Base-by-base conservation (phyloP, 1,139 yeast species). In the Zygosaccharomyces pseudobailii region DNA sequence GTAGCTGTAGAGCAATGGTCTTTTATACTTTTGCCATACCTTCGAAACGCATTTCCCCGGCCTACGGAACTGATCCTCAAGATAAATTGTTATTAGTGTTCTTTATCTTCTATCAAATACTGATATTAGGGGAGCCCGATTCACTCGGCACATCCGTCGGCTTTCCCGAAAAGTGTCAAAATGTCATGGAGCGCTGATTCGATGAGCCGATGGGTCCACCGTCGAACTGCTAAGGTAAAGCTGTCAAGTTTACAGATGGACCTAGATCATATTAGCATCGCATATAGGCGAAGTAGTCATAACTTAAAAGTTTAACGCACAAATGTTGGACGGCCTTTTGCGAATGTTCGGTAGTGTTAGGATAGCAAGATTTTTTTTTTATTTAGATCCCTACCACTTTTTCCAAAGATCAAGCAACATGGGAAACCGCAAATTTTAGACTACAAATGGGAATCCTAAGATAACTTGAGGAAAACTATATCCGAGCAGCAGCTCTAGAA, bases 21-120 rank as follows among this genome's bases (percentile, higher is more conserved):
- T 43, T 43, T 37, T 43, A 43, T 43, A 38, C 19, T 30, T 30
- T n/a, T n/a, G 5, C 19, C 19, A n/a, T n/a, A 10, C 19, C 19
- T n/a, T 7, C 19, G 5, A 9, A 30, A n/a, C 33, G 33, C 33
- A 30, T 40, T 40, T 40, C 34, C 36, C 43, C 43, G 43, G 32
- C 23, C 34, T 30, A 30, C 5, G 6, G 10, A 30, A n/a, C 17
- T 30, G 10, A 30, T 30, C 33, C 13, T 30, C 17, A 4, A 13
- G 17, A n/a, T 9, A 30, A 19, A 9, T n/a, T 10, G 33, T 30
- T 9, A 19, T 24, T 30, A 30, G 33, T 30, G 27, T n/a, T 30
- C 33, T 30, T 30, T 30, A 30, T 30, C 33, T 4, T 3, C 33
- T 30, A n/a, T n/a, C 9, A 6, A 6, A 24, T 24, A 24, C 9